Evolutionary conservation across 2,329 filamentous ascomycete species (phyloP), one percentile per base, ranked within the genome.

Genomic region (Fusarium temperatum): DNA sequence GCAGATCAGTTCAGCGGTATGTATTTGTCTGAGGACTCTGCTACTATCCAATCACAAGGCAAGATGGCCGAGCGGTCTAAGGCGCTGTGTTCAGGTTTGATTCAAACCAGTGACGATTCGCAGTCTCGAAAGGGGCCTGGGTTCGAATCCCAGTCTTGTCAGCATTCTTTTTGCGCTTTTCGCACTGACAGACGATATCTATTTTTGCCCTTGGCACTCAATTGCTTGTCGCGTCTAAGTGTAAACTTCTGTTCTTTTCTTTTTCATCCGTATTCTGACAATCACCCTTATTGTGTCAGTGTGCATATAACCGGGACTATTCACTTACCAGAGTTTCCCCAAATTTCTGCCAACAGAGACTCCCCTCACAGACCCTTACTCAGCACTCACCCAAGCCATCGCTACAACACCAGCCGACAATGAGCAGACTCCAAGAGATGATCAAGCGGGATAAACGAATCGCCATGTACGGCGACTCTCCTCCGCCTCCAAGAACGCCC

Each of bases 61-160:
- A 66, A 66, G 64, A 66, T 66, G 64, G 64, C 64, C 64, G 64
- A 66, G 64, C 61, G 64, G 64, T 66, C 64, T 66, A 66, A 66
- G 64, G 64, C 61, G 64, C 64, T 66, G 64, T 66, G 64, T 66
- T 66, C 64, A 66, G 64, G 64, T 66, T 66, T 63, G 0, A 66
- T 66, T 28, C 15, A 45, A 66, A 66, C 64, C 42, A 66, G 61
- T 35, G 48, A 66, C 64, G 64, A 66, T 66, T 66, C 64, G 64
- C 64, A 66, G 64, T 66, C 64, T 24, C 24, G 24, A 24, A 24
- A 24, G 24, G 24, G 24, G 24, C 24, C 24, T 24, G 64, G 64
- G 64, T 67, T 66, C 64, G 64, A 67, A 66, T 67, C 64, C 64
- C 64, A 67, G 64, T 67, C 64, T 67, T 67, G 51, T 67, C 64